Evolutionary conservation across 352 stramenopile species (phyloP).

Genomic region (Phytopythium oedochilum): DNA sequence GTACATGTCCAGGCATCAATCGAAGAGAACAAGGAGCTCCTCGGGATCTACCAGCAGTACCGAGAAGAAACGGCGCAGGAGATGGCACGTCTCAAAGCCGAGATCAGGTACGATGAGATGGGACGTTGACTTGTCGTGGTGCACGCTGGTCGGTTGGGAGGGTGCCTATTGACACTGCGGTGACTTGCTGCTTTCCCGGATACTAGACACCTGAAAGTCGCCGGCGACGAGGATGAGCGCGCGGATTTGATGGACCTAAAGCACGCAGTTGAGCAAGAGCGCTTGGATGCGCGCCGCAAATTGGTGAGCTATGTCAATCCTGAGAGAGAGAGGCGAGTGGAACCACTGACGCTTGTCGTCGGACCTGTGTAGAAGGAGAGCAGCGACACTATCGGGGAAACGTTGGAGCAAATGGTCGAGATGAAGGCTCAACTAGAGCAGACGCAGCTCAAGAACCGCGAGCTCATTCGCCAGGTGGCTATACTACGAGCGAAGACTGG

Average conservation of each 20-base stretch:
- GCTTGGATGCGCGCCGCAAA: conserved; percentile 28
- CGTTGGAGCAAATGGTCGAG: conserved; percentile 45
- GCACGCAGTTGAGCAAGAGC: conserved; percentile 21
- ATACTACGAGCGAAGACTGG: conserved; percentile 44
- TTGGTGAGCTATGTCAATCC: conserved; percentile 14
- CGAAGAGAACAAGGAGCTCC: conserved; percentile 70
- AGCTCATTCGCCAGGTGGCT: conserved; percentile 67
- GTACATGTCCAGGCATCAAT: conserved; percentile 36
- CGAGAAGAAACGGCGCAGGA: conserved; percentile 50
- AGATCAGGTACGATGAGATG: conserved; percentile 31
- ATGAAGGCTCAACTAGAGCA: conserved; percentile 62
- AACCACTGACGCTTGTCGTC: background rate
- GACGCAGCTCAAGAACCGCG: conserved; percentile 68
- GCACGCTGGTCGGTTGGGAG: too few species aligned
- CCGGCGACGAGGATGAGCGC: background rate
- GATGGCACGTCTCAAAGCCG: conserved; percentile 33
- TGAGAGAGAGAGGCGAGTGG: background rate
- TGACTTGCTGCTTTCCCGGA: background rate
- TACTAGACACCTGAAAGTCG: background rate
- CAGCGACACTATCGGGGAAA: conserved; percentile 44
- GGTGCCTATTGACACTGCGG: background rate
- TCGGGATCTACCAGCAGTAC: conserved; percentile 67
- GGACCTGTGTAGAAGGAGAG: conserved; percentile 37
- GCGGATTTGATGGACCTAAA: background rate
- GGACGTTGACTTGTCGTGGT: too few species aligned